Conservation (phyloP, 768 basidiomycete species). For the Neoboletus magnificus region DNA sequence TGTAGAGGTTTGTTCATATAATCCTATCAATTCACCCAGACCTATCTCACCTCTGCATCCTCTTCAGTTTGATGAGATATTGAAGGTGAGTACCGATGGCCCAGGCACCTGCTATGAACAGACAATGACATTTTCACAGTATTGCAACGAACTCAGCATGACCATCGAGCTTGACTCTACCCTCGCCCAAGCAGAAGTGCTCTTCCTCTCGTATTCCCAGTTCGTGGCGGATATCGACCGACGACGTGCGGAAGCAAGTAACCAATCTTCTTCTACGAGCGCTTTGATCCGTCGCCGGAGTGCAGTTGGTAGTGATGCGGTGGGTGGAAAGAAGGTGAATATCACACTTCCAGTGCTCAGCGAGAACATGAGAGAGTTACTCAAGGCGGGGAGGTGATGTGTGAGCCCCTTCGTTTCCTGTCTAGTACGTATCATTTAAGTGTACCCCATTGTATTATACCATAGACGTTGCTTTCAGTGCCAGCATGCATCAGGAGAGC, state of each 20-base stretch:
- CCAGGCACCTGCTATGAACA: not conserved
- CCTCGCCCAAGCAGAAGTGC: constrained; percentile 93
- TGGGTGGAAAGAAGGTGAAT: constrained; percentile 23
- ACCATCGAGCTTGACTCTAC: constrained; percentile 96
- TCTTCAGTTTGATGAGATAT: constrained; percentile 57
- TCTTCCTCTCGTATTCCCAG: constrained; percentile 89
- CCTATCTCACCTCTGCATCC: constrained; percentile 3
- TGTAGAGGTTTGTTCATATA: constrained; percentile 65
- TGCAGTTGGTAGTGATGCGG: constrained; percentile 1
- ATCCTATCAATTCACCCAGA: not conserved
- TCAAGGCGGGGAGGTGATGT: constrained; percentile 44
- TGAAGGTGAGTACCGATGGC: constrained; percentile 22
- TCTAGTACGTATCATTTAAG: constrained; percentile 1
- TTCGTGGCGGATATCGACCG: constrained; percentile 88
- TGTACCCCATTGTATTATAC: constrained; percentile 18
- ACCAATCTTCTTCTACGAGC: constrained; percentile 14
- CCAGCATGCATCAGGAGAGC: too few species aligned
- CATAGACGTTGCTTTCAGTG: not conserved
- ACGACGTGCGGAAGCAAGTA: constrained; percentile 56
- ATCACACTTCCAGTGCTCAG: constrained; percentile 50
- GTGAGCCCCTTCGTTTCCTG: not conserved
- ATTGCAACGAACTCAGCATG: constrained; percentile 93
- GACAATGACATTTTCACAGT: constrained; percentile 40
- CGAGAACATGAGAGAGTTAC: constrained; percentile 57
- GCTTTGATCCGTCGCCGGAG: constrained; percentile 36